Percentiles rank a stretch among this genome's conserved stretches.
Conservation (phyloP, 176 grass and related monocot genomes). For the Avena sativa region DNA sequence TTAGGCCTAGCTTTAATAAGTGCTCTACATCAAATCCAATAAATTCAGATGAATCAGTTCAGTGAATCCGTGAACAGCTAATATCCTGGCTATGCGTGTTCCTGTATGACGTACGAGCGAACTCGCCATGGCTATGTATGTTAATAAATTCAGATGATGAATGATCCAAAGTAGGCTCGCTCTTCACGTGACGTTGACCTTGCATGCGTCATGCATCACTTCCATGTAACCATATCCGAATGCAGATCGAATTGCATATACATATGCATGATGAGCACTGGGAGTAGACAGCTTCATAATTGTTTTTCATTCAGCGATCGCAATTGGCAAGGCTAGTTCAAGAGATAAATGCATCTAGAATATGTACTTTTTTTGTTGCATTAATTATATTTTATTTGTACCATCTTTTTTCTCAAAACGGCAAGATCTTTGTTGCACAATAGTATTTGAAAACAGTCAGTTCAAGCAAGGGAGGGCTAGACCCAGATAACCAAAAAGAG, state of each 20-base stretch:
- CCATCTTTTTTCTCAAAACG: too few relatives aligned
- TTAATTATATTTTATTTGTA: background rate
- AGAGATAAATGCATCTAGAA: background rate
- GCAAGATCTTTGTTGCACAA: too few relatives aligned
- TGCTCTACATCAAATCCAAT: too few relatives aligned
- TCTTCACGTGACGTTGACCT: background rate
- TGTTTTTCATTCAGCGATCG: background rate
- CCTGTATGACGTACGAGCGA: background rate
- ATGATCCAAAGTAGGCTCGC: background rate
- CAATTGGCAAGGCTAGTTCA: background rate
- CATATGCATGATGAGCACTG: background rate
- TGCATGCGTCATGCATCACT: too few relatives aligned
- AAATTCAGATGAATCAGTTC: too few relatives aligned
- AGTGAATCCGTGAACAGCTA: too few relatives aligned
- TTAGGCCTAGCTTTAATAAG: too few relatives aligned
- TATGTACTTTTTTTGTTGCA: background rate
- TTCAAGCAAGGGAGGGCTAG: too few relatives aligned
- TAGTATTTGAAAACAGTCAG: too few relatives aligned
- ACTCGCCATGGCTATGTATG: background rate
- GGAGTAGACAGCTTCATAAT: background rate
- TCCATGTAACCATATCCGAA: too few relatives aligned
- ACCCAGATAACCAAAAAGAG: too few relatives aligned
- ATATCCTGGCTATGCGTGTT: too few relatives aligned
- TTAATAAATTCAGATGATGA: background rate
- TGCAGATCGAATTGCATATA: background rate